Percentiles rank a stretch among this genome's conserved stretches.
phyloP scores from a whole-genome alignment of 192 early-diverging fungal genomes.

The Radiomyces spectabilis region DNA sequence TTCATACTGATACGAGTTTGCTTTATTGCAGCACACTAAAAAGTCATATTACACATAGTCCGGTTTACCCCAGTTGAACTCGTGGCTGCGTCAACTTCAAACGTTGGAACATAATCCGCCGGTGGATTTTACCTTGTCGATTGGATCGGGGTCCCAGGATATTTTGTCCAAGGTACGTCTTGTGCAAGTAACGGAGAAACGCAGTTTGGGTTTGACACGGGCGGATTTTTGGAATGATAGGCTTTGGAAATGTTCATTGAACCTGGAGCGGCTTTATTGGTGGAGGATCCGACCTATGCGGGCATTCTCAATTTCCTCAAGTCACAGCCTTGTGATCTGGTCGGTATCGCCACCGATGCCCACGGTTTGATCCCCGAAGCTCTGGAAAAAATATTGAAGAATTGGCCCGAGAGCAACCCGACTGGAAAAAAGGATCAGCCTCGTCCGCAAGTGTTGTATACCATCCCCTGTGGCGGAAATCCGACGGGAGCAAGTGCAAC shows the following conservation, averaged over 20 bases:
- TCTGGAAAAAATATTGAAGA: constrained; percentile 40
- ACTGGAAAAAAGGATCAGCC: constrained; percentile 20
- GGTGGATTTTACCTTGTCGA: constrained; percentile 28
- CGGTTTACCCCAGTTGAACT: constrained; percentile 35
- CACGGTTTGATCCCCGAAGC: constrained; percentile 55
- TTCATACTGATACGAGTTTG: background rate
- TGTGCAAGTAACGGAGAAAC: background rate
- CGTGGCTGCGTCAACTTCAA: constrained; percentile 43
- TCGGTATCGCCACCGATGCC: constrained; percentile 35
- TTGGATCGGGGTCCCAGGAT: constrained; percentile 51
- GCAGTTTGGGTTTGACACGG: background rate
- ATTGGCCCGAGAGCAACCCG: constrained; percentile 19
- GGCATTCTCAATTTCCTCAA: constrained; percentile 38
- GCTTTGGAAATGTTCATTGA: constrained; percentile 45
- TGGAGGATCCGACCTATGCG: constrained; percentile 47
- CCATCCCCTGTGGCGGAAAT: constrained; percentile 84
- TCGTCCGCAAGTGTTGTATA: constrained; percentile 51
- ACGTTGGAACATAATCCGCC: constrained; percentile 36
- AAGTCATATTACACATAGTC: constrained; percentile 28
- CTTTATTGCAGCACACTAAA: no score
- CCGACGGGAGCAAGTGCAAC: constrained; percentile 83
- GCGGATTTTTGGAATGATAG: background rate
- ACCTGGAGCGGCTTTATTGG: constrained; percentile 36
- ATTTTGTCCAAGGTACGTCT: constrained; percentile 34
- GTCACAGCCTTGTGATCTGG: constrained; percentile 35